phyloP scores from a whole-genome alignment of 2,329 filamentous ascomycete genomes.

The Raffaelea arxii region DNA sequence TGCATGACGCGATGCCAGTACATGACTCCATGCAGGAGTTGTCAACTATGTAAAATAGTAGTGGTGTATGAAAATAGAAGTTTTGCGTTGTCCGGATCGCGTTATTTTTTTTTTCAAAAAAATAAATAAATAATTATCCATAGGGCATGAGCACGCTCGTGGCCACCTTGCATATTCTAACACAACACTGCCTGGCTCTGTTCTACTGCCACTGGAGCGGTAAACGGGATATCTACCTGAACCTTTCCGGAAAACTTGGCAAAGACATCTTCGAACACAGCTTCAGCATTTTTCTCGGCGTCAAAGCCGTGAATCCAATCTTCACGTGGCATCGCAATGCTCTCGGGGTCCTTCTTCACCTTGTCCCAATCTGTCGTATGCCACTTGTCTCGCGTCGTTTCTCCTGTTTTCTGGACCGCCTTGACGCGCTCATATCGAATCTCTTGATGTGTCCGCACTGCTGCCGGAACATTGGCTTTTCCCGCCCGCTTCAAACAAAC shows the following conservation, averaged over 20 bases:
- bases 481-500: conserved; percentile 30
- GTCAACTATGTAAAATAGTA: no score
- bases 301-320: conserved; percentile 38
- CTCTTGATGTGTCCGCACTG: conserved; percentile 32
- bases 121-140: not conserved
- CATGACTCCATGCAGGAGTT: no score
- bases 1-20: no score
- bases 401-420: conserved; percentile 39
- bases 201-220: not conserved
- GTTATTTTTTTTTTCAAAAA: not conserved
- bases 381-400: conserved; percentile 41
- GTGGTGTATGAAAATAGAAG: no score
- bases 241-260: conserved; percentile 14
- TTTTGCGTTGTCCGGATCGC: not conserved
- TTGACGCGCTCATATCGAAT: conserved; percentile 37
- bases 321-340: conserved; percentile 37
- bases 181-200: no score
- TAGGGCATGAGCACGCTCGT: no score
- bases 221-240: not conserved
- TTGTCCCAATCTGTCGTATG: conserved; percentile 44
- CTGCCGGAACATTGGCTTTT: conserved; percentile 24
- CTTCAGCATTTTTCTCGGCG: conserved; percentile 33
- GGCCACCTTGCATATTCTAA: no score
- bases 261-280: conserved; percentile 24
- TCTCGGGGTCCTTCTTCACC: conserved; percentile 35